Evolutionary conservation across 2,329 filamentous ascomycete genomes (phyloP).

Genomic region (Monilinia fructicola): DNA sequence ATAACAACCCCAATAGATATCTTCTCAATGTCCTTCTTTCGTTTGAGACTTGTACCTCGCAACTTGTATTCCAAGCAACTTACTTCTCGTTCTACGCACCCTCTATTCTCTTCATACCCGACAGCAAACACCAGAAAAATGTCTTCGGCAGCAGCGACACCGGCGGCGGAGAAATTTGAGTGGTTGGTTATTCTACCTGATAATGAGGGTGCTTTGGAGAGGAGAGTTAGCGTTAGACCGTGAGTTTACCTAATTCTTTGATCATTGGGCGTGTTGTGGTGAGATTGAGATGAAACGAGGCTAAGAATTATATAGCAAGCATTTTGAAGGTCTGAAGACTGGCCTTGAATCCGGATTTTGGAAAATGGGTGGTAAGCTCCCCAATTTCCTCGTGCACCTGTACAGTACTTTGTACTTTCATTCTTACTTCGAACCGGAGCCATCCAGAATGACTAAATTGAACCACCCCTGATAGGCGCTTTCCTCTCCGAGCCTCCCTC

Average conservation of each 20-base stretch:
- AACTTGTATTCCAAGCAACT: neutral
- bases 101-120: neutral
- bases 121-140: conserved; percentile 10
- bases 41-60: neutral
- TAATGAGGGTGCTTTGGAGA: conserved; percentile 57
- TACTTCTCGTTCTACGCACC: neutral
- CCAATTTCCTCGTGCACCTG: neutral
- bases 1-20: neutral
- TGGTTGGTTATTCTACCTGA: conserved; percentile 71
- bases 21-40: conserved; percentile 13
- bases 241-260: conserved; percentile 42
- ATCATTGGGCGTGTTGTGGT: neutral
- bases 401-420: neutral
- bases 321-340: conserved; percentile 50
- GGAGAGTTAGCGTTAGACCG: conserved; percentile 61
- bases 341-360: conserved; percentile 53
- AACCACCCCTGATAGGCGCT: conserved; percentile 51
- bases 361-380: conserved; percentile 55
- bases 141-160: conserved; percentile 22
- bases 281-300: neutral
- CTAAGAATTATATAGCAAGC: conserved; percentile 27
- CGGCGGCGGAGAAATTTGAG: conserved; percentile 52
- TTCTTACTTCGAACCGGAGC: neutral
- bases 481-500: conserved; percentile 65
- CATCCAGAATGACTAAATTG: neutral